Evolutionary conservation across 2,329 filamentous ascomycete genomes (phyloP).

Genomic region (Apiospora rasikravindrae): DNA sequence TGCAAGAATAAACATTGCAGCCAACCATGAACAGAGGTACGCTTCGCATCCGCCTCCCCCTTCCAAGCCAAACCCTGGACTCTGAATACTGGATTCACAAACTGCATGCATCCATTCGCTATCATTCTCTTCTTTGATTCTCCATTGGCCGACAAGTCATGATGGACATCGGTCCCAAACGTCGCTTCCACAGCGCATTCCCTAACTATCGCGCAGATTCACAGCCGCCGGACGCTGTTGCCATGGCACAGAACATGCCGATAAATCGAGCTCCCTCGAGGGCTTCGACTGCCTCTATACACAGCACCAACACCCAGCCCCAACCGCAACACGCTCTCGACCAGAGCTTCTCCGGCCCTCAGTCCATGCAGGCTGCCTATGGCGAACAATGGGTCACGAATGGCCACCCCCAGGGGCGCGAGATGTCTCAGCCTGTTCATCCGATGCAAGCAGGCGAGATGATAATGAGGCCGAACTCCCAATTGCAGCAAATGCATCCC

Average conservation of each 20-base stretch:
- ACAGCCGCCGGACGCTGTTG: slow-evolving; percentile 38
- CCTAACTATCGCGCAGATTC: slow-evolving; percentile 32
- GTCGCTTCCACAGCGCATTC: slow-evolving; percentile 16
- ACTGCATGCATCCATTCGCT: slow-evolving; percentile 15
- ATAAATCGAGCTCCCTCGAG: slow-evolving; percentile 59
- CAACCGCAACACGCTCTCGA: slow-evolving; percentile 44
- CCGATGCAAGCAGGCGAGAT: slow-evolving; percentile 64
- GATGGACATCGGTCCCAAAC: slow-evolving; percentile 13
- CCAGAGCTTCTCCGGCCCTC: slow-evolving; percentile 45
- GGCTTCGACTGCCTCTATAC: slow-evolving; percentile 62
- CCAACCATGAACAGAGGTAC: slow-evolving; percentile 24
- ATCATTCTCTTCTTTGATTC: neutral
- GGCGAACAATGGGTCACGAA: slow-evolving; percentile 55
- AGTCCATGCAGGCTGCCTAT: slow-evolving; percentile 44
- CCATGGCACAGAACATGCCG: slow-evolving; percentile 45
- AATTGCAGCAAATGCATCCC: slow-evolving; percentile 62
- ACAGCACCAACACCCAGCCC: slow-evolving; percentile 58
- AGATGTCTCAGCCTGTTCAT: slow-evolving; percentile 43
- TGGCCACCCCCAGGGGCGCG: slow-evolving; percentile 49
- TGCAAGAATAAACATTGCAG: slow-evolving; percentile 23
- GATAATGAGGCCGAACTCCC: slow-evolving; percentile 62
- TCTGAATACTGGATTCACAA: neutral
- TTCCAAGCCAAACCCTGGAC: slow-evolving; percentile 12
- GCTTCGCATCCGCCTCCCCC: slow-evolving; percentile 14
- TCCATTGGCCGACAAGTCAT: slow-evolving; percentile 8